Percentiles rank a stretch among this genome's conserved stretches.
These are phyloP conservation scores for Breviolum minutum DNA, from an alignment of 73 alveolate species.

Conservation along the genomic window DNA sequence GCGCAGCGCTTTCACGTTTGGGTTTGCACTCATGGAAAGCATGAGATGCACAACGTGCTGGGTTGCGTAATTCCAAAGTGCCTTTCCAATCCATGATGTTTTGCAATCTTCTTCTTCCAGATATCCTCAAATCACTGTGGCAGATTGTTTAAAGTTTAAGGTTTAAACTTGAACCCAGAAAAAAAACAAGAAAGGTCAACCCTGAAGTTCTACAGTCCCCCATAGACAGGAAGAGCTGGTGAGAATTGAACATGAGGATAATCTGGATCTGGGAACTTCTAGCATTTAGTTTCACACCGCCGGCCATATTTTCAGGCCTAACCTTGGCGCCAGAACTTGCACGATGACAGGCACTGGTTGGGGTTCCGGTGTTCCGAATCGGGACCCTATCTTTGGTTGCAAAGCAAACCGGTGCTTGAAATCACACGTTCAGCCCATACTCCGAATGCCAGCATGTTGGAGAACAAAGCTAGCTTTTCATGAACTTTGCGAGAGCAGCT, in stretches of 20 bases:
- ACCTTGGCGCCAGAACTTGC: not conserved
- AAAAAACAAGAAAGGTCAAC: no score
- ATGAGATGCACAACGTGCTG: conserved; percentile 4
- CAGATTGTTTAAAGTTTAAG: no score
- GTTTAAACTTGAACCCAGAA: no score
- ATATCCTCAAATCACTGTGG: no score
- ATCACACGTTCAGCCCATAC: conserved; percentile 29
- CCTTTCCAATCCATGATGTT: no score
- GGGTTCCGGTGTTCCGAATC: not conserved
- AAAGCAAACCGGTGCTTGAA: not conserved
- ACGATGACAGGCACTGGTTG: conserved; percentile 11
- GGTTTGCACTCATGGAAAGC: conserved; percentile 48
- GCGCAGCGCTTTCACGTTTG: not conserved
- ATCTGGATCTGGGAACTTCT: not conserved
- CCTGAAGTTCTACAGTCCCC: no score
- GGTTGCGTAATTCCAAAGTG: not conserved
- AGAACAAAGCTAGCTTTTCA: conserved; percentile 4
- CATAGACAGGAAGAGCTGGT: no score
- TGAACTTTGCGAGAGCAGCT: not conserved
- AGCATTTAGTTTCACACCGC: not conserved
- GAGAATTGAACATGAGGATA: no score
- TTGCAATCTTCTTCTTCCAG: no score
- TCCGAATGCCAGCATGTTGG: not conserved
- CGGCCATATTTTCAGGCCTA: not conserved
- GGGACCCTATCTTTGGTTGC: no score